Evolutionary conservation across 108 stramenopile species (phyloP).

Genomic region (Stephanodiscus triporus): DNA sequence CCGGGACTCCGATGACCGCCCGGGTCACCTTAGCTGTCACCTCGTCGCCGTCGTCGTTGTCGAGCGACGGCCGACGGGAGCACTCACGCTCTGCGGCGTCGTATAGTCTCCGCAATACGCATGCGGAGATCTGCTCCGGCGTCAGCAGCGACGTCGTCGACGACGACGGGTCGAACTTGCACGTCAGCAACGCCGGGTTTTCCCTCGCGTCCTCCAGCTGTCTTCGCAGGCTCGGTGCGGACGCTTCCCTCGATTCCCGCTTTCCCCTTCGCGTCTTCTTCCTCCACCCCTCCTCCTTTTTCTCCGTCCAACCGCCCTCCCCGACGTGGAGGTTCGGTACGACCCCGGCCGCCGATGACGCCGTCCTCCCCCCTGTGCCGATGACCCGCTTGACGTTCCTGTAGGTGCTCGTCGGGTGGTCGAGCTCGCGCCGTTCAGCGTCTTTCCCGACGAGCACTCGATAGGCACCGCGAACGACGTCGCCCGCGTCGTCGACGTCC

Average conservation of each 20-base stretch:
- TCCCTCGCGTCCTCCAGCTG: slow-evolving; percentile 65
- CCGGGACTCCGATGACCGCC: slow-evolving; percentile 94
- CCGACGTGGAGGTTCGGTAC: slow-evolving; percentile 67
- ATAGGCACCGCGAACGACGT: no score
- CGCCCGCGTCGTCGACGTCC: not conserved
- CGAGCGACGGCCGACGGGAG: not conserved
- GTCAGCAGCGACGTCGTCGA: slow-evolving; percentile 9
- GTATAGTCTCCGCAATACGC: slow-evolving; percentile 68
- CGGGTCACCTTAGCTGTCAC: slow-evolving; percentile 56
- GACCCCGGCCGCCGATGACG: slow-evolving; percentile 52
- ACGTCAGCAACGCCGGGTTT: slow-evolving; percentile 55
- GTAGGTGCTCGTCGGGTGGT: slow-evolving; percentile 54
- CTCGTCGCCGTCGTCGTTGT: slow-evolving; percentile 16
- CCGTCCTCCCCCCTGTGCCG: slow-evolving; percentile 68
- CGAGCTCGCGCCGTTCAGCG: slow-evolving; percentile 52
- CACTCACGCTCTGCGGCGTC: slow-evolving; percentile 50
- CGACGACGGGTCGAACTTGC: not conserved
- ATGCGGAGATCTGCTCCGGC: slow-evolving; percentile 83
- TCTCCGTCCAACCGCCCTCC: not conserved
- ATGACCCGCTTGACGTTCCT: slow-evolving; percentile 86
- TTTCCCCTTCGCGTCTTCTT: slow-evolving; percentile 57
- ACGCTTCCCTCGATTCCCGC: slow-evolving; percentile 11
- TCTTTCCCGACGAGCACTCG: slow-evolving; percentile 56
- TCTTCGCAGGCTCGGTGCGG: slow-evolving; percentile 45
- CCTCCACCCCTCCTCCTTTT: slow-evolving; percentile 17